These are phyloP conservation scores for Pseudopithomyces maydicus DNA, from an alignment of 2,329 filamentous ascomycete genomes.

Conservation along the genomic window DNA sequence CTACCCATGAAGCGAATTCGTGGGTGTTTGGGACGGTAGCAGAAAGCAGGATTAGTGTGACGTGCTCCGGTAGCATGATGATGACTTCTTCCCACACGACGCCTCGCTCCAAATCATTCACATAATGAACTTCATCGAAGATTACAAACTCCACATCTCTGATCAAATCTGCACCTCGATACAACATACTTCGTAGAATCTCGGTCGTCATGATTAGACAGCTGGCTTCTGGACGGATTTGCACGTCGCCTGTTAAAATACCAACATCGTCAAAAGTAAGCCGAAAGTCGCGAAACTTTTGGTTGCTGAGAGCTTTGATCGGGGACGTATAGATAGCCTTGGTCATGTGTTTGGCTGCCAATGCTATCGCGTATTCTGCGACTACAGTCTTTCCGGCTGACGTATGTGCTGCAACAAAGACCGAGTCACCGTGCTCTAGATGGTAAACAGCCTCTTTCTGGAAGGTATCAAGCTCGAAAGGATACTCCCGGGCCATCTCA, in stretches of 20 bases:
- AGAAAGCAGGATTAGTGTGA: constrained; percentile 91
- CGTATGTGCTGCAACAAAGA: constrained; percentile 97
- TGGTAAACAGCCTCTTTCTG: constrained; percentile 99
- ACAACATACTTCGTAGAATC: constrained; percentile 97
- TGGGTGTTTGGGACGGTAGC: constrained; percentile 97
- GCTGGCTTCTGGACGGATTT: constrained; percentile 96
- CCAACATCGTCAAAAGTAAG: constrained; percentile 92
- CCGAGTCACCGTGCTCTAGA: constrained; percentile 92
- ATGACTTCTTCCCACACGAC: constrained; percentile 99
- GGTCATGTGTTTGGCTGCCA: constrained; percentile 98
- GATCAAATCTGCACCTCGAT: constrained; percentile 92
- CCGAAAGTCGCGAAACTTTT: constrained; percentile 96
- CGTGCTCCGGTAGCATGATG: constrained; percentile 97
- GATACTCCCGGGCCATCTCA: constrained; percentile 95
- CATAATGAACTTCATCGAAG: constrained; percentile 98
- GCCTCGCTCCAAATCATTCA: constrained; percentile 93
- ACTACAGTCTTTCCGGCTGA: constrained; percentile 98
- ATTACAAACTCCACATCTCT: constrained; percentile 98
- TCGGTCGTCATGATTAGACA: constrained; percentile 99
- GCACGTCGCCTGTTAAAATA: constrained; percentile 95
- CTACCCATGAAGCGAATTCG: constrained; percentile 98
- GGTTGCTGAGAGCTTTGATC: constrained; percentile 97
- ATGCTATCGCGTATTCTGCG: constrained; percentile 94
- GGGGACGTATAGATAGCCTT: constrained; percentile 99
- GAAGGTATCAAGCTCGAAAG: constrained; percentile 96